Evolutionary conservation across 140 eudicot species (phyloP), one percentile per base, ranked within the genome.

Genomic region (Bidens hawaiensis): DNA sequence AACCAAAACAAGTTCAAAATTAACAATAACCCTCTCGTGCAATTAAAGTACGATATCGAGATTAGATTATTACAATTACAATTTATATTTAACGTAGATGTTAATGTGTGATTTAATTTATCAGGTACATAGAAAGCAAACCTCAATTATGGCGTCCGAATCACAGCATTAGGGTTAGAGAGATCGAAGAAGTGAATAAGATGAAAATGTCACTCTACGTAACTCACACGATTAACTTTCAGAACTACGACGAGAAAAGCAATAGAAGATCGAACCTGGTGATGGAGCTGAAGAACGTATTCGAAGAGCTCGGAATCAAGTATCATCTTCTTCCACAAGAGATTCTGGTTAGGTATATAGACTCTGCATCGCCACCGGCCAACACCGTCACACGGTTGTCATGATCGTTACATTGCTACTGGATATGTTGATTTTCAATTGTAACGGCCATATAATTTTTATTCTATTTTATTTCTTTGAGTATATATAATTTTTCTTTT

Each of bases 301-400:
- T 88, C 25, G 86, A 82, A 46, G 78, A 71, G 22, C 75, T 88
- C 9, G 81, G 75, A 9, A 77, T 88, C 55, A 78, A 68, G 40
- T 85, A 85, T 49, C 82, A 70, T 61, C 89, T 88, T 48, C 80
- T 78, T 40, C 94, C 94, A 34, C 94, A 80, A 69, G 82, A 79
- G 67, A 77, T 88, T 62, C 75, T 77, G 19, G 69, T 87, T 57
- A 78, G 69, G 33, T 46, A 77, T 24, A 64, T 45, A n/a, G 77
- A 52, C 11, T 60, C 77, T 25, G 70, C 78, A 25, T 34, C 74
- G n/a, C 56, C 76, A 15, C 54, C 78, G 8, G 30, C 61, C 34
- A 28, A 63, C 69, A 49, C 68, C 54, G 18, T 45, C 76, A 34
- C 63, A 17, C 55, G 76, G 26, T 38, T 70, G 76, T 47, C 43